phyloP scores from a whole-genome alignment of 1,284 basidiomycete genomes.

The Heterobasidion parviporum region DNA sequence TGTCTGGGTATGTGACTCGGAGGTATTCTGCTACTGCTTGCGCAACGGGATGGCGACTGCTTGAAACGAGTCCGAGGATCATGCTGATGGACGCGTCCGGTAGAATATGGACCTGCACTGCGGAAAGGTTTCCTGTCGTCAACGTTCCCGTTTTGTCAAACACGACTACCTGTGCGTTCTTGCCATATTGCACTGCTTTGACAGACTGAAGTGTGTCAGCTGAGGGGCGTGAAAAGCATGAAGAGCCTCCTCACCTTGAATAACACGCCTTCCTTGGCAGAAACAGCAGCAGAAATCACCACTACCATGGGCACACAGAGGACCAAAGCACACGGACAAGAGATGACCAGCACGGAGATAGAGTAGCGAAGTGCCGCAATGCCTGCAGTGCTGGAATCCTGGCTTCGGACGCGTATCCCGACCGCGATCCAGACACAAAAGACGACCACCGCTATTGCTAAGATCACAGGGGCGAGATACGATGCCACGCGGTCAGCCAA shows the following conservation, averaged over 20 bases:
- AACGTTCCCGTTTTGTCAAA: conserved; percentile 44
- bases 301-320: conserved; percentile 30
- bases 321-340: conserved; percentile 35
- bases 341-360: conserved; percentile 33
- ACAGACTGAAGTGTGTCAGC: conserved; percentile 16
- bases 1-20: conserved; percentile 3
- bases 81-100: conserved; percentile 10
- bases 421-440: conserved; percentile 31
- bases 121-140: conserved; percentile 26
- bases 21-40: conserved; percentile 21
- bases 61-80: conserved; percentile 13
- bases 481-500: conserved; percentile 29
- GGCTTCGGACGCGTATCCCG: conserved; percentile 20
- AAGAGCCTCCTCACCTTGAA: conserved; percentile 20
- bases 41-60: conserved; percentile 19
- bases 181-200: conserved; percentile 20
- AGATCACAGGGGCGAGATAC: conserved; percentile 26
- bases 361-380: conserved; percentile 29
- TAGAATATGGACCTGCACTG: conserved; percentile 18
- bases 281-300: conserved; percentile 25
- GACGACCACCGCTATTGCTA: conserved; percentile 20
- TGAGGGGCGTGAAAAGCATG: conserved; percentile 6
- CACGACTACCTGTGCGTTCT: conserved; percentile 24
- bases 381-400: conserved; percentile 18
- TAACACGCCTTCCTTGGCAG: conserved; percentile 23